A percentile compares a stretch with the other conserved stretches of the same genome.
Evolutionary conservation across 2,329 filamentous ascomycete species (phyloP).

Genomic region (Berkeleyomyces basicola): DNA sequence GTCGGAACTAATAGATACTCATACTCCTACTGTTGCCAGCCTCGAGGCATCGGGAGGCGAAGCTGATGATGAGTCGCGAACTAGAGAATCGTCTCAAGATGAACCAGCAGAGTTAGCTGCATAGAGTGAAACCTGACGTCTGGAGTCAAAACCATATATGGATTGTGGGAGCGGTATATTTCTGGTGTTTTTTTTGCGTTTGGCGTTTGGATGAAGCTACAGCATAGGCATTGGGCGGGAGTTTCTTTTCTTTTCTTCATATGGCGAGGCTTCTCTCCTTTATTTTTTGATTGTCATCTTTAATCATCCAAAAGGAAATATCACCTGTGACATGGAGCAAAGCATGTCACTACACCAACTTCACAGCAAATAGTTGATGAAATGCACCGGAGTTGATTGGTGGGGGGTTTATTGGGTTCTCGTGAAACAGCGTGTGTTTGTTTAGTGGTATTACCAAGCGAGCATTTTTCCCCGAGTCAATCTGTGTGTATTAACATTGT

Average conservation of each 20-base stretch:
- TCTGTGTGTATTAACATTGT: background rate
- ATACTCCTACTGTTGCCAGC: too few relatives aligned
- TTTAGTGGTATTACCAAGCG: background rate
- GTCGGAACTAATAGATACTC: background rate
- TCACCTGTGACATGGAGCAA: background rate
- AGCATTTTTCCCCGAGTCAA: background rate
- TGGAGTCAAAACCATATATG: background rate
- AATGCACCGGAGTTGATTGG: background rate
- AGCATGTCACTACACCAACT: background rate
- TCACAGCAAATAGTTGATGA: background rate
- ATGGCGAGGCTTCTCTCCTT: background rate
- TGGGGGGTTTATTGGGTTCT: background rate
- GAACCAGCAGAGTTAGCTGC: background rate
- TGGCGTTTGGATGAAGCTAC: background rate
- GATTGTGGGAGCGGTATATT: background rate
- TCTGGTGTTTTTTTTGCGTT: background rate
- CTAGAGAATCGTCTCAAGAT: background rate
- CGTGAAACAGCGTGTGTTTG: background rate
- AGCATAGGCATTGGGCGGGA: background rate
- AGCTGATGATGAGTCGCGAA: background rate
- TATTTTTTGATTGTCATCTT: constrained; percentile 1
- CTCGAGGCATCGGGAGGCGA: background rate
- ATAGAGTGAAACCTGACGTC: background rate
- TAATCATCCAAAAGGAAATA: background rate
- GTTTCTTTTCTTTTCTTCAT: background rate